Evolutionary conservation across 129 eudicot genomes (phyloP), one percentile per base, ranked within the genome.

Genomic region (Glebionis coronaria): DNA sequence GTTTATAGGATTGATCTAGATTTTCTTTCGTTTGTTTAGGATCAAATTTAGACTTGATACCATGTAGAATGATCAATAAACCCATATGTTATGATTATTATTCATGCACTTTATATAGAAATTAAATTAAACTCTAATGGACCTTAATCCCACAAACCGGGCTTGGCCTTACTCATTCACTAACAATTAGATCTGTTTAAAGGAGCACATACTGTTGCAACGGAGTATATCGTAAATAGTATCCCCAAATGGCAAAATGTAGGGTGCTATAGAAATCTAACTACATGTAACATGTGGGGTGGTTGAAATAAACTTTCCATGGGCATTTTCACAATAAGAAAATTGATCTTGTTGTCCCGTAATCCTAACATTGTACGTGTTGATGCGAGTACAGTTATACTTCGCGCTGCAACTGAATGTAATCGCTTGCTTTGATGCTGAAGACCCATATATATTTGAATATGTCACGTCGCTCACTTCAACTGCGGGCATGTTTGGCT

Each of bases 391-490:
- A 60, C 87, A 82, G 0, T 73, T 68, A 12, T 15, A 68, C 63
- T 54, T 45, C 9, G 27, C 15, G 63, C 87, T 82, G 68, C 87
- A 82, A 15, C 23, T 19, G 8, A 82, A 65, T 1, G 62, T 65
- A 58, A 82, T 82, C 12, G 69, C 78, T 27, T 49, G 50, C 68
- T 54, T 55, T 9, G 72, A 4, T 15, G 67, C 76, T 11, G 83
- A 73, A 3, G 87, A 63, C 50, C 87, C 87, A 4, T 45, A 29
- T 28, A 82, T 59, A 40, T 73, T 29, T 2, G 5, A 65, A 49
- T 63, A 82, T 7, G 52, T 74, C 23, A 82, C 81, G 29, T 71
- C 44, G 4, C 78, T 74, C 31, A 82, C 78, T 65, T 78, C 0
- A 16, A 82, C 81, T 1, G 87, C 87, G 3, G 60, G 3, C 56